Evolutionary conservation across 768 basidiomycete species (phyloP).

Genomic region (Vararia minispora): DNA sequence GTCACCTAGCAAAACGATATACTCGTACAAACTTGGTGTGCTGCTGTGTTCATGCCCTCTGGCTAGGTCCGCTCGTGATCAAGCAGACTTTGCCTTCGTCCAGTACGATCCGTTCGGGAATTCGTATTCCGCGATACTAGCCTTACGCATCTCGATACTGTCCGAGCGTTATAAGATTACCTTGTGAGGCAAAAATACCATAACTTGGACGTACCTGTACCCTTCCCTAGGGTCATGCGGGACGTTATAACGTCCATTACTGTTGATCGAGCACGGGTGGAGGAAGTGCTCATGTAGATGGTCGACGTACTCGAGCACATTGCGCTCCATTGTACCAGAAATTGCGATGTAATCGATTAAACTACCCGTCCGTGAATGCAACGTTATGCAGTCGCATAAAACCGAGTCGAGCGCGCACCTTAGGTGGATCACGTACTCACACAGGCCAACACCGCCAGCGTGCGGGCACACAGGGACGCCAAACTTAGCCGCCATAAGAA

Average conservation of each 20-base stretch:
- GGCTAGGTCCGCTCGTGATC: too few relatives aligned
- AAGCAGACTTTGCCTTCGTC: slow-evolving; percentile 26
- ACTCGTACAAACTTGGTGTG: too few relatives aligned
- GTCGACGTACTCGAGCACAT: slow-evolving; percentile 85
- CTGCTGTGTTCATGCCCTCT: too few relatives aligned
- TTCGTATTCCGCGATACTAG: slow-evolving; percentile 73
- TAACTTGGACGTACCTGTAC: slow-evolving; percentile 43
- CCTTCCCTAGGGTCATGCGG: slow-evolving; percentile 67
- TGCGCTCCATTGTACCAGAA: slow-evolving; percentile 87
- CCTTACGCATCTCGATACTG: slow-evolving; percentile 82
- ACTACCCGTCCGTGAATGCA: slow-evolving; percentile 22
- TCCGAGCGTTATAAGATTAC: background rate
- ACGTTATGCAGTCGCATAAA: background rate
- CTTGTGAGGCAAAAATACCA: background rate
- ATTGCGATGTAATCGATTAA: slow-evolving; percentile 91
- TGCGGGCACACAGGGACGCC: slow-evolving; percentile 86
- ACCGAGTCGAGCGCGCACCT: slow-evolving; percentile 28
- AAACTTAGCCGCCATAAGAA: slow-evolving; percentile 90
- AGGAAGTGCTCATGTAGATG: slow-evolving; percentile 93
- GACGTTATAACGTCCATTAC: slow-evolving; percentile 78
- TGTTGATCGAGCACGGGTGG: slow-evolving; percentile 81
- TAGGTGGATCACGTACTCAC: slow-evolving; percentile 84
- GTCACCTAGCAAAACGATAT: too few relatives aligned
- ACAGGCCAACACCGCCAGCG: slow-evolving; percentile 88
- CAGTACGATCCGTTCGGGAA: slow-evolving; percentile 86